These are phyloP conservation scores for Lichtheimia hyalospora DNA, from an alignment of 371 early-diverging fungal species.

Conservation along the genomic window DNA sequence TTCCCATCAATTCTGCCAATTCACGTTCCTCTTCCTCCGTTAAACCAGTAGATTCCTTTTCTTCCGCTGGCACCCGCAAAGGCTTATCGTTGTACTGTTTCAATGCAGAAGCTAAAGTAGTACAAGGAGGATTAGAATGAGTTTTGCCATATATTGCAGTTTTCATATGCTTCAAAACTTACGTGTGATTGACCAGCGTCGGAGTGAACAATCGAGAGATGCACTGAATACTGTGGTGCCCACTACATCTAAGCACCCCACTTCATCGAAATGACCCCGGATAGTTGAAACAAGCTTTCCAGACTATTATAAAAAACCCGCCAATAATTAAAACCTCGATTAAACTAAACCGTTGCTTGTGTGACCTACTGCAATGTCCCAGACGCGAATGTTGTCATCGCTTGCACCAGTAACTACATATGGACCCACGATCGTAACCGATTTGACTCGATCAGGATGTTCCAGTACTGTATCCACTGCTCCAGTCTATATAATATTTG, in stretches of 20 bases:
- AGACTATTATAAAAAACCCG: slow-evolving; percentile 44
- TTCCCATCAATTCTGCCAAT: slow-evolving; percentile 73
- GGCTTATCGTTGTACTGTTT: slow-evolving; percentile 26
- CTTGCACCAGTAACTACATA: slow-evolving; percentile 78
- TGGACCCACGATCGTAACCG: slow-evolving; percentile 58
- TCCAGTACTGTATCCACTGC: slow-evolving; percentile 61
- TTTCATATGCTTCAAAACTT: slow-evolving; percentile 9
- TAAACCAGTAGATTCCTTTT: slow-evolving; percentile 24
- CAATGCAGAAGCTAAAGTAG: slow-evolving; percentile 14
- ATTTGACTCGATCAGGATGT: slow-evolving; percentile 83
- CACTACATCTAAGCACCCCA: slow-evolving; percentile 55
- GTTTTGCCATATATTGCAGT: slow-evolving; percentile 1
- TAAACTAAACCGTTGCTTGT: background rate
- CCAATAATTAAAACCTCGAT: background rate
- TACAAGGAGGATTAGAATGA: background rate
- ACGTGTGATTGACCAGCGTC: slow-evolving; percentile 71
- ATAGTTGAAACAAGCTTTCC: slow-evolving; percentile 67
- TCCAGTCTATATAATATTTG: slow-evolving; percentile 43
- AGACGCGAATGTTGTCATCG: slow-evolving; percentile 80
- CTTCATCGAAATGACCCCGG: slow-evolving; percentile 83
- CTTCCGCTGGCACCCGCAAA: slow-evolving; percentile 12
- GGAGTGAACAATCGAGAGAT: slow-evolving; percentile 77
- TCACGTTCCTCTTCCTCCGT: slow-evolving; percentile 86
- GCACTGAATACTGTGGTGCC: slow-evolving; percentile 68
- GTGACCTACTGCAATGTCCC: slow-evolving; percentile 76